A percentile compares a stretch with the other conserved stretches of the same genome.
phyloP scores from a whole-genome alignment of 257 asterid species.

The Solanum lignicaule region DNA sequence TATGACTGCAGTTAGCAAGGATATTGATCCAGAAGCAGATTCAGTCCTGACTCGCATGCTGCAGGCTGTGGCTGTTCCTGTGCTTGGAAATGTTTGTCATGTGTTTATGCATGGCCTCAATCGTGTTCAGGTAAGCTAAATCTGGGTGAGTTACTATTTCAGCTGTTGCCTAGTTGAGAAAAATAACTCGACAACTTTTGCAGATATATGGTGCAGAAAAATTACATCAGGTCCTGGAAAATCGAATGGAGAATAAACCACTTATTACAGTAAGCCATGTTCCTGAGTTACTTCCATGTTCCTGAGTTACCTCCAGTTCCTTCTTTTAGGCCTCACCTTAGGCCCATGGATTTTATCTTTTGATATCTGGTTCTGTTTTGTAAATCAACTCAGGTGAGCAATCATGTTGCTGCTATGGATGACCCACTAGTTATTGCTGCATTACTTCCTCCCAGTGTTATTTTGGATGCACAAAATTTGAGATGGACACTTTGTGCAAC shows the following conservation, averaged over 20 bases:
- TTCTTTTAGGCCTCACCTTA: background rate
- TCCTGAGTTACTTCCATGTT: background rate
- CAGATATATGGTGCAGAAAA: slow-evolving; percentile 87
- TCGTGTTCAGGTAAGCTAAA: slow-evolving; percentile 46
- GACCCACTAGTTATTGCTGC: slow-evolving; percentile 84
- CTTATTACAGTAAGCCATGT: slow-evolving; percentile 55
- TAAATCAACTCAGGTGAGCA: slow-evolving; percentile 54
- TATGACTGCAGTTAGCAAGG: slow-evolving; percentile 47
- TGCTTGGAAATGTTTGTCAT: slow-evolving; percentile 83
- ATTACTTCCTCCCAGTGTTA: slow-evolving; percentile 60
- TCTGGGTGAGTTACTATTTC: background rate
- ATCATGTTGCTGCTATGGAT: slow-evolving; percentile 89
- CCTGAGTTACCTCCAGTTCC: background rate
- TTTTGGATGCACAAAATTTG: slow-evolving; percentile 58
- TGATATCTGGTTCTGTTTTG: background rate
- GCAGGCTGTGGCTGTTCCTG: slow-evolving; percentile 85
- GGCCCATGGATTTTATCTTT: background rate
- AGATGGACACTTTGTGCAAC: slow-evolving; percentile 96
- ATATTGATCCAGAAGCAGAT: slow-evolving; percentile 57
- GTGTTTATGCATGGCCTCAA: slow-evolving; percentile 95
- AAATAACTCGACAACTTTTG: slow-evolving; percentile 1
- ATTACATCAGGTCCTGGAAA: slow-evolving; percentile 42
- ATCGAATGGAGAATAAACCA: slow-evolving; percentile 55
- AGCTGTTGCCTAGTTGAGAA: background rate
- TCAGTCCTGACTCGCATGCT: slow-evolving; percentile 63